Base-by-base conservation (phyloP, 169 alveolate genomes). In the Eimeria tenella region DNA sequence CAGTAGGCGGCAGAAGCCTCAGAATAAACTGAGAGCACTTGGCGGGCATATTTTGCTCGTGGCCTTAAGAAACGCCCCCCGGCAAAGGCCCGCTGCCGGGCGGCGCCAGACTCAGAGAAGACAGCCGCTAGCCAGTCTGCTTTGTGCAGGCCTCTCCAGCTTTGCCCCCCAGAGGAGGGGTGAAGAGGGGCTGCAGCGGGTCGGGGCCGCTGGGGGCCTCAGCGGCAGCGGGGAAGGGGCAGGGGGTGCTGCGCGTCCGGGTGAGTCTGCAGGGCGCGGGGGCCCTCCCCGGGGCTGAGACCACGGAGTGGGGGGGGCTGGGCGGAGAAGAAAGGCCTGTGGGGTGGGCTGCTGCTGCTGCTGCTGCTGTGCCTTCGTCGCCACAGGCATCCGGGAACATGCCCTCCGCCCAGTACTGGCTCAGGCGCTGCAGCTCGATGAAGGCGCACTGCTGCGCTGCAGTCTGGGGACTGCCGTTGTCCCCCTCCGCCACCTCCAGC, bases 351-450 rank as follows among this genome's bases (percentile, higher is more conserved):
- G 19, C 73, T 7, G 19, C 21, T 19, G 73, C 23, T 6, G 15
- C 31, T 19, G 73, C 19, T 13, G 11, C 50, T 17, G 83, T 6
- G n/a, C 8, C 62, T 21, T 13, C 86, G 25, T 17, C 86, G 0
- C 49, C 4, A 5, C 8, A 19, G 25, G 62, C 86, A 0, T 7
- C 52, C 63, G 86, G 86, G 50, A 75, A 49, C 23, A 42, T 50
- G 25, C 86, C 86, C 63, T 75, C 86, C 11, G 86, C 86, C 86
- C 86, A 75, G 62, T 75, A 75, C 62, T 75, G 60, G 63, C 19
- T 6, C 13, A 75, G 86, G 31, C 58, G 86, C 62, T 75, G 86
- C 86, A 75, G 63, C 86, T 75, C 86, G 13, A 21, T 25, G 23
- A 49, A 75, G 21, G 86, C 86, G 21, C 17, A 31, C 23, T 50